Evolutionary conservation across 306 rosid genomes (phyloP), one percentile per base, ranked within the genome.

Genomic region (Vachellia collinsii): DNA sequence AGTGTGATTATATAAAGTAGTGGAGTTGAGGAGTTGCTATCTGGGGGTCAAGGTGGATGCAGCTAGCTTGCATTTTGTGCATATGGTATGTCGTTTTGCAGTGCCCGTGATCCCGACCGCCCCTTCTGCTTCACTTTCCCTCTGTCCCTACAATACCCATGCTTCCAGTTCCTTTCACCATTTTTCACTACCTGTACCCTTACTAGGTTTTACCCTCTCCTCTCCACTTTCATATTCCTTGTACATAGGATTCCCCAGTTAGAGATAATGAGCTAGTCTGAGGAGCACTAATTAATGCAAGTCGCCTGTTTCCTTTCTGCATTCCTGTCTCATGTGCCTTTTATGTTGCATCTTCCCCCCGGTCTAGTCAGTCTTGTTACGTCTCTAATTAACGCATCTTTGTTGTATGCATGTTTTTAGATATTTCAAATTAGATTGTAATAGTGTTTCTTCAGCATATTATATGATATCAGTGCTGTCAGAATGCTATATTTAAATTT

Each of bases 91-190:
- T 80, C 62, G 80, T 37, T 50, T 68, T 70, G 79, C 77, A 85
- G 88, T n/a, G 70, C 90, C 88, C 86, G 84, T 82, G 90, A 89
- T 84, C 80, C 90, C 87, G 82, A 88, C 90, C 87, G 72, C 70
- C 77, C 78, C 77, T 75, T 82, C 82, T 79, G 75, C 62, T 75
- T 85, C 74, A 65, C 17, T 50, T 63, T 64, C 68, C 65, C 84
- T 12, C 75, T 68, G 51, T 68, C 50, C 73, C 51, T 67, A 39
- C 46, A 39, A 10, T 83, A 83, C 47, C 84, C 19, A n/a, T 83
- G 85, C 72, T 81, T 80, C 79, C 80, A 74, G 69, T 81, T 77
- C 73, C 72, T 39, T 77, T 37, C 11, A 36, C 76, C 56, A 4
- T 7, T 78, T 71, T 73, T 77, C 70, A 79, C 67, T 38, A 77